These are phyloP conservation scores for Zea luxurians DNA, from an alignment of 176 grass and related monocot species.

Conservation along the genomic window DNA sequence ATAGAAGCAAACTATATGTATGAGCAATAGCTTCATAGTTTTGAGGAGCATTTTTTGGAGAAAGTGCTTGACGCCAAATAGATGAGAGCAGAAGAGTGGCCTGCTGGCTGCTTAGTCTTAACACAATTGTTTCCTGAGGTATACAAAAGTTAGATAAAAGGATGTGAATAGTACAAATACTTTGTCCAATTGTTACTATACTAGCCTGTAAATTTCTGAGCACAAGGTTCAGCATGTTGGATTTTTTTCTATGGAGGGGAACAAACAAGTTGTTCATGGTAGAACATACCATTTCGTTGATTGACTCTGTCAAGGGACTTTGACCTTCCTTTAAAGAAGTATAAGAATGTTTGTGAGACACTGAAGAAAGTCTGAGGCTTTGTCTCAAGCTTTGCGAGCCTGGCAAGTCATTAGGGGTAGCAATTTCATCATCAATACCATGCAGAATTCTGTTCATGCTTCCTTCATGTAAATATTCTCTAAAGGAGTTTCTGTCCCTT, in stretches of 20 bases:
- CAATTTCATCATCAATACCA: constrained; percentile 42
- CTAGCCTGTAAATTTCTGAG: constrained; percentile 18
- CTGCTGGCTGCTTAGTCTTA: constrained; percentile 77
- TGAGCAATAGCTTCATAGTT: constrained; percentile 99
- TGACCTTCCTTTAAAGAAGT: constrained; percentile 58
- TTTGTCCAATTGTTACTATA: constrained; percentile 6
- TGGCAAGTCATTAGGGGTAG: not conserved
- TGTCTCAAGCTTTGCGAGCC: constrained; percentile 2
- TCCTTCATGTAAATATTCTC: constrained; percentile 57
- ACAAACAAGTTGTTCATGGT: not conserved
- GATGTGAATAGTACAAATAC: not conserved
- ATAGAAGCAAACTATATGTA: constrained; percentile 82
- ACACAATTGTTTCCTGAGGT: constrained; percentile 59
- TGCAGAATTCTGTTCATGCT: constrained; percentile 46
- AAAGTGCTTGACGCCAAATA: constrained; percentile 89
- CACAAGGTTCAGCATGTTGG: constrained; percentile 8
- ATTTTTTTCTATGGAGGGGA: not conserved
- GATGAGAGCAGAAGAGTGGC: constrained; percentile 86
- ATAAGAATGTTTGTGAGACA: constrained; percentile 43
- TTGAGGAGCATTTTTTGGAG: constrained; percentile 72
- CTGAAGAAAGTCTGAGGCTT: constrained; percentile 47
- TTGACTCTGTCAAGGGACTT: constrained; percentile 42
- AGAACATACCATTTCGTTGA: constrained; percentile 63
- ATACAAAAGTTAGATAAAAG: constrained; percentile 17
- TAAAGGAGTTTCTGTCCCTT: constrained; percentile 53